Percentiles rank a stretch among this genome's conserved stretches.
phyloP scores from a whole-genome alignment of 148 eudicot species.

The Amaranthus palmeri region DNA sequence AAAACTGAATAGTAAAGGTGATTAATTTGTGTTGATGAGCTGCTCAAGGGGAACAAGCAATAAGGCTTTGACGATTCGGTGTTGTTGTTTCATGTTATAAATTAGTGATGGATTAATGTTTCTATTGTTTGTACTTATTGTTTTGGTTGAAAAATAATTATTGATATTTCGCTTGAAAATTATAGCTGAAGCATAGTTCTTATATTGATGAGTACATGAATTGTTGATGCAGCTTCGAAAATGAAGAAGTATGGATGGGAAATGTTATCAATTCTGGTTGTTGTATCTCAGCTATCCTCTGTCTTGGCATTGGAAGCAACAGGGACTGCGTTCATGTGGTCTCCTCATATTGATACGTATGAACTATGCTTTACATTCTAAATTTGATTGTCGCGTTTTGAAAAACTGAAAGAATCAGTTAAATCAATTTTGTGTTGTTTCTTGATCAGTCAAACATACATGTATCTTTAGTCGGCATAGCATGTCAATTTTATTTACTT shows the following conservation, averaged over 20 bases:
- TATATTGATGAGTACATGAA: background rate
- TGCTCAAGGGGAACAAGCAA: background rate
- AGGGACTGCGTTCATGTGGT: slow-evolving; percentile 81
- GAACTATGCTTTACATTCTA: background rate
- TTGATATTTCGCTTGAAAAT: background rate
- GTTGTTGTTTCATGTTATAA: background rate
- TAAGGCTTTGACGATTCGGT: background rate
- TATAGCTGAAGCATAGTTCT: too few species aligned
- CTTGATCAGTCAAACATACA: too few species aligned
- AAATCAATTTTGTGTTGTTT: too few species aligned
- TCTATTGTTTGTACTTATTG: background rate
- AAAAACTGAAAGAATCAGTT: too few species aligned
- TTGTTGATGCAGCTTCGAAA: slow-evolving; percentile 26
- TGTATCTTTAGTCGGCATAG: too few species aligned
- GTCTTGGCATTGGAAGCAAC: slow-evolving; percentile 45
- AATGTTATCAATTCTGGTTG: slow-evolving; percentile 30
- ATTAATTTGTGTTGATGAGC: background rate
- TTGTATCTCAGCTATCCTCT: slow-evolving; percentile 36
- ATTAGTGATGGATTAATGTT: background rate
- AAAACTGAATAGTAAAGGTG: background rate
- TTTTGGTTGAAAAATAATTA: background rate
- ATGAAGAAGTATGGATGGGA: slow-evolving; percentile 38
- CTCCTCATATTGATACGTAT: slow-evolving; percentile 60
- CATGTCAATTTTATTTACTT: too few species aligned
- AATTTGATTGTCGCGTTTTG: too few species aligned